Conservation (phyloP, 2,329 filamentous ascomycete species). For the Alternaria incomplexa region DNA sequence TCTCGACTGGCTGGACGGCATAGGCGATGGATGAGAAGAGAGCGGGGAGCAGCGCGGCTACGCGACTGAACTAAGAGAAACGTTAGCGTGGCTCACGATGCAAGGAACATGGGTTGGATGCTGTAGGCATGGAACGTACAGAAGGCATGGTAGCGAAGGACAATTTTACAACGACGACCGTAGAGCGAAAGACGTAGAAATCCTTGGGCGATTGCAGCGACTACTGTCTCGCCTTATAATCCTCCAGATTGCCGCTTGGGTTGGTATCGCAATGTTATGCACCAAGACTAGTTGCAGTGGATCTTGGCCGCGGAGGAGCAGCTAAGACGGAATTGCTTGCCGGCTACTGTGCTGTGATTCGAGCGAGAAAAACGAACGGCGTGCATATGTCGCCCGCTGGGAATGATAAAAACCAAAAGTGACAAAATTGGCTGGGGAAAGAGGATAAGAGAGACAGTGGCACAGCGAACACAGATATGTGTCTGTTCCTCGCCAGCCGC, state of each 20-base stretch:
- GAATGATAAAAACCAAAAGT: not conserved
- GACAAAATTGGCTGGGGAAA: not conserved
- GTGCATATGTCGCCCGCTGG: not conserved
- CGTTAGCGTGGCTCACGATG: conserved; percentile 11
- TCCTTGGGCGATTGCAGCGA: not conserved
- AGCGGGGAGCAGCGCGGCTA: conserved; percentile 33
- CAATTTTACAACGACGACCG: conserved; percentile 4
- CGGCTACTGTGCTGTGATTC: conserved; percentile 11
- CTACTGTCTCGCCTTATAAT: conserved; percentile 4
- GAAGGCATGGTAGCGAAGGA: conserved; percentile 13
- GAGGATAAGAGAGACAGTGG: not conserved
- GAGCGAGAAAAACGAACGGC: conserved; percentile 4
- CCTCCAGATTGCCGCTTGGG: not conserved
- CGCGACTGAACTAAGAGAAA: conserved; percentile 32
- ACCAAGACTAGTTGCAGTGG: conserved; percentile 14
- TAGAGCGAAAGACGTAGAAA: not conserved
- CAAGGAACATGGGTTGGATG: conserved; percentile 4
- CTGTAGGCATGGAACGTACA: conserved; percentile 1
- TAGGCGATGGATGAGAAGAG: conserved; percentile 52
- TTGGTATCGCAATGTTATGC: conserved; percentile 11
- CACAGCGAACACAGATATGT: not conserved
- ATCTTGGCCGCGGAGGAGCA: conserved; percentile 11
- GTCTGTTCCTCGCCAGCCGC: not conserved
- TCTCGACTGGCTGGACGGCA: conserved; percentile 63
- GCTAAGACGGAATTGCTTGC: conserved; percentile 14